A percentile compares a stretch with the other conserved stretches of the same genome.
Evolutionary conservation across 2,329 filamentous ascomycete species (phyloP).

Genomic region (Sporothrix globosa): DNA sequence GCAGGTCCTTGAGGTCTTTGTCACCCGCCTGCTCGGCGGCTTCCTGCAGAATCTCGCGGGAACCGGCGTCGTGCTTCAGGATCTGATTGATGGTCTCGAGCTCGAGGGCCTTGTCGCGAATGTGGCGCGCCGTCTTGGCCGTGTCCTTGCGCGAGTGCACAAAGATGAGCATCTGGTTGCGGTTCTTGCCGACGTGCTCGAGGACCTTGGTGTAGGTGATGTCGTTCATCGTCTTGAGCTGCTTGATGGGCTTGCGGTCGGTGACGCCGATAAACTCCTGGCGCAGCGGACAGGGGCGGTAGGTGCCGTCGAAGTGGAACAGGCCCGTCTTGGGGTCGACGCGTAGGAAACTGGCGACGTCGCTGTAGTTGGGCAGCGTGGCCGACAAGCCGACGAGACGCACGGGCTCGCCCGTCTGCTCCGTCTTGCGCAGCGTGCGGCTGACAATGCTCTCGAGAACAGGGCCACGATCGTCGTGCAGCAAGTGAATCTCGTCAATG

Average conservation of each 20-base stretch:
- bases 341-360: conserved; percentile 93
- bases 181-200: conserved; percentile 88
- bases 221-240: conserved; percentile 98
- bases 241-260: conserved; percentile 98
- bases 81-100: conserved; percentile 97
- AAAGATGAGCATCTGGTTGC: conserved; percentile 98
- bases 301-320: conserved; percentile 96
- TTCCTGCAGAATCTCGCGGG: conserved; percentile 82
- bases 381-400: conserved; percentile 91
- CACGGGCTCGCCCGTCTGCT: conserved; percentile 92
- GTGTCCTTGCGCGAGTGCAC: conserved; percentile 98
- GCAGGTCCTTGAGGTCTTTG: conserved; percentile 84
- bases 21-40: conserved; percentile 83
- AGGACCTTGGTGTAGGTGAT: conserved; percentile 97
- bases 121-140: conserved; percentile 93
- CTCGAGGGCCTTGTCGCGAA: conserved; percentile 95
- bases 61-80: conserved; percentile 87
- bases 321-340: conserved; percentile 83
- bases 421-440: conserved; percentile 86
- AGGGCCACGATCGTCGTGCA: conserved; percentile 95
- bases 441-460: conserved; percentile 97
- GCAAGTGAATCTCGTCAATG: conserved; percentile 96
- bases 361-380: conserved; percentile 92
- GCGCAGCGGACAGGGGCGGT: conserved; percentile 87
- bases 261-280: conserved; percentile 98